Evolutionary conservation across 2,329 filamentous ascomycete genomes (phyloP).

Genomic region (Balansia obtecta): DNA sequence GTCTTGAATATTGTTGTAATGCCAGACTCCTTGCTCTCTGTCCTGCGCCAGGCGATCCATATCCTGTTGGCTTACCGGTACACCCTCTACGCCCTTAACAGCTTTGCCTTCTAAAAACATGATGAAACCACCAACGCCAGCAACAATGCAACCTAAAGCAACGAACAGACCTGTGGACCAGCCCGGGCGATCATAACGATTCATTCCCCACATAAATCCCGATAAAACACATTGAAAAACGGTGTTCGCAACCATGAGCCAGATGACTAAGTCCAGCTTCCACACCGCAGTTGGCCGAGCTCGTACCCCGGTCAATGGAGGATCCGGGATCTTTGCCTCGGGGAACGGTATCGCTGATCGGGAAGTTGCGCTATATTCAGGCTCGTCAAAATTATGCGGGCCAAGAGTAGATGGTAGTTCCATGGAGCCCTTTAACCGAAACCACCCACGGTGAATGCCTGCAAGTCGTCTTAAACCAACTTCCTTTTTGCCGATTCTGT

Average conservation of each 20-base stretch:
- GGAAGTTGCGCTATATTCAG: slow-evolving; percentile 25
- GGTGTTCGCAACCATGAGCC: slow-evolving; percentile 69
- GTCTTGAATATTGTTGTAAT: slow-evolving; percentile 35
- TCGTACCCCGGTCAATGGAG: slow-evolving; percentile 59
- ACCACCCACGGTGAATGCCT: slow-evolving; percentile 65
- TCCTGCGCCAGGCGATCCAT: slow-evolving; percentile 36
- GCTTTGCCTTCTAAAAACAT: slow-evolving; percentile 60
- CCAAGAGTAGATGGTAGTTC: slow-evolving; percentile 40
- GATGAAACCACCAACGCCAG: slow-evolving; percentile 54
- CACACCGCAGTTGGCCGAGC: slow-evolving; percentile 55
- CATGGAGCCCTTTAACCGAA: slow-evolving; percentile 56
- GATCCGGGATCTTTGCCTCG: slow-evolving; percentile 45
- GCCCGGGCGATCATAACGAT: slow-evolving; percentile 58
- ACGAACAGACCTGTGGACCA: slow-evolving; percentile 77
- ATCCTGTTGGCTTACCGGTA: slow-evolving; percentile 47
- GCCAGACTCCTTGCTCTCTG: slow-evolving; percentile 40
- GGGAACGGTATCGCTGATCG: slow-evolving; percentile 45
- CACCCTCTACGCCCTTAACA: slow-evolving; percentile 60
- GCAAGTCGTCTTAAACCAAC: slow-evolving; percentile 55
- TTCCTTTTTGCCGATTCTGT: slow-evolving; percentile 39
- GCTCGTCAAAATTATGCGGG: slow-evolving; percentile 35
- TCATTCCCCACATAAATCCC: slow-evolving; percentile 74
- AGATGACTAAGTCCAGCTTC: slow-evolving; percentile 72
- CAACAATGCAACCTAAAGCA: slow-evolving; percentile 57
- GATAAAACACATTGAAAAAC: slow-evolving; percentile 62